These are phyloP conservation scores for Candolleomyces eurysporus DNA, from an alignment of 768 basidiomycete species.

Conservation along the genomic window DNA sequence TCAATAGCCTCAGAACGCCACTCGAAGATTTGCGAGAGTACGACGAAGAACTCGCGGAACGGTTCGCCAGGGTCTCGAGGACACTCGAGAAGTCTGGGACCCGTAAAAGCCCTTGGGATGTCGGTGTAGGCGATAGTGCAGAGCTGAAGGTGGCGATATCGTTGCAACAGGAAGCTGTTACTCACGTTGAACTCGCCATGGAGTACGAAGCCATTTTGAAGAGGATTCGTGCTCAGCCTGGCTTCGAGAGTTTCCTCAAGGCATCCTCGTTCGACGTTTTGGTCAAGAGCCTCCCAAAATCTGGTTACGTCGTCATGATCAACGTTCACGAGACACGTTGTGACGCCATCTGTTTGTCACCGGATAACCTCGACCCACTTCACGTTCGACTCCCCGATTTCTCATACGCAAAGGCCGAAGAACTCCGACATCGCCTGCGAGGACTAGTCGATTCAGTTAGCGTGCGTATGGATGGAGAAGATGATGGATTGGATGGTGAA, in stretches of 20 bases:
- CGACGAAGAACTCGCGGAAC: not conserved
- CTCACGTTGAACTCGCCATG: too few relatives aligned
- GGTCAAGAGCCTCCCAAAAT: not conserved
- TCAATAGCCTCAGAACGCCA: constrained; percentile 13
- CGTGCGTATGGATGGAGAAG: too few relatives aligned
- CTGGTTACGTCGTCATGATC: constrained; percentile 3
- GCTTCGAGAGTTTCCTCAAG: constrained; percentile 16
- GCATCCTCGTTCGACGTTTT: constrained; percentile 1
- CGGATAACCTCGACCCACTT: not conserved
- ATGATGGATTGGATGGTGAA: too few relatives aligned
- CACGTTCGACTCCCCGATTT: not conserved
- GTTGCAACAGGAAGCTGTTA: too few relatives aligned
- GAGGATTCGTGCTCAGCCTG: not conserved
- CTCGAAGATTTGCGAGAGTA: constrained; percentile 9
- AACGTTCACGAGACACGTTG: constrained; percentile 6
- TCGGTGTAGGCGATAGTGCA: too few relatives aligned
- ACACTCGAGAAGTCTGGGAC: constrained; percentile 8
- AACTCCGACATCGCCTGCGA: not conserved
- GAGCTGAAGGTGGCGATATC: too few relatives aligned
- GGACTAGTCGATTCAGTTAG: too few relatives aligned
- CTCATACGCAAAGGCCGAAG: not conserved
- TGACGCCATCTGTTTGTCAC: constrained; percentile 15
- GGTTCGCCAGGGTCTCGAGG: not conserved
- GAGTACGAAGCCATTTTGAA: too few relatives aligned
- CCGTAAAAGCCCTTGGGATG: not conserved